Percentiles rank a stretch among this genome's conserved stretches.
phyloP scores from a whole-genome alignment of 2,329 filamentous ascomycete species.

The Alternaria triticina region DNA sequence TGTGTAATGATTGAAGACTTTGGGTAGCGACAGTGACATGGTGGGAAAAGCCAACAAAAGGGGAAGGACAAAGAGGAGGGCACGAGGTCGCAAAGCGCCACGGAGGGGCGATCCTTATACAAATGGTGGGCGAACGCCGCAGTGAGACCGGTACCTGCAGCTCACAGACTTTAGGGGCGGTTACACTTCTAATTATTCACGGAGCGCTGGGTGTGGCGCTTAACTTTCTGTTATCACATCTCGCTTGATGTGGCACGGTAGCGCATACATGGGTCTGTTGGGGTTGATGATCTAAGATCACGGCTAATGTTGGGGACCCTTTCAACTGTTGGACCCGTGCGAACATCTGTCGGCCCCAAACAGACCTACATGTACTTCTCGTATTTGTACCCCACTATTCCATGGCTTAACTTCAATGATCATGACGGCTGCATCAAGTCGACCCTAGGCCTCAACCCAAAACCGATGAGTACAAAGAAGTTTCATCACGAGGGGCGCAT shows the following conservation, averaged over 20 bases:
- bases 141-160: not conserved
- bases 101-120: not conserved
- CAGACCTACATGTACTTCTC: rapidly evolving
- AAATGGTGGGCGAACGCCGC: not conserved
- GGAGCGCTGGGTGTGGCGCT: not conserved
- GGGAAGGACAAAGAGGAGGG: not conserved
- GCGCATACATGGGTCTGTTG: not conserved
- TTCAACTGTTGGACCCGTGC: not conserved
- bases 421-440: not conserved
- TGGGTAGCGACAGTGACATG: slow-evolving; percentile 2
- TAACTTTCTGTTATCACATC: not conserved
- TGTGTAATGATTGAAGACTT: slow-evolving; percentile 1
- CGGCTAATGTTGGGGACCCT: not conserved
- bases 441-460: not conserved
- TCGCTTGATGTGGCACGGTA: not conserved
- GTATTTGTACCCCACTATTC: not conserved
- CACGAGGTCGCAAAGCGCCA: not conserved
- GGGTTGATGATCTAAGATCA: not conserved
- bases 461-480: not conserved
- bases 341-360: not conserved
- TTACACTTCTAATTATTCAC: too few species aligned
- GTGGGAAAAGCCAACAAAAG: not conserved
- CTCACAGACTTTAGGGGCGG: not conserved
- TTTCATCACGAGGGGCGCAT: not conserved
- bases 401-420: not conserved